Base-by-base conservation (phyloP, 352 stramenopile genomes). In the Globisporangium takayamanum region DNA sequence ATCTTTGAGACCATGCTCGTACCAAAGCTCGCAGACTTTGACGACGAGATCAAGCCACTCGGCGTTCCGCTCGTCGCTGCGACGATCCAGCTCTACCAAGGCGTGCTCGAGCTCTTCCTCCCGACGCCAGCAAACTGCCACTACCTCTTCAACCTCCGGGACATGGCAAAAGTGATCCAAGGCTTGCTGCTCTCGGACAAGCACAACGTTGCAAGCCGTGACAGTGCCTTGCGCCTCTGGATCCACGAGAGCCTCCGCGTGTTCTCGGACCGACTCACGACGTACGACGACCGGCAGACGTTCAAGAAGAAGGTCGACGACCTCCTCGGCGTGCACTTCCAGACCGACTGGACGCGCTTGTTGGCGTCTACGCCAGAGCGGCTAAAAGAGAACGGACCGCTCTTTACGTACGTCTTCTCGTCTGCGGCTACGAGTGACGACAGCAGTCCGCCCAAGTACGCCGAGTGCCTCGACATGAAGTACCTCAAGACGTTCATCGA, bases 251-350 rank as follows among this genome's bases (percentile, higher is more conserved):
- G 71, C 50, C 56, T 94, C 16, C 82, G 92, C 0, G 88, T 97
- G 11, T 97, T 97, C 56, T 87, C 81, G 1, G 92, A 98, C 61
- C 85, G 92, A 0, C 74, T 98, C 14, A 97, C 96, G 3, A 95
- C 78, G 53, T 59, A 68, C 2, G 84, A 92, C 14, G 94, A 98
- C 60, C 86, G 94, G 12, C 64, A 83, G 20, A 95, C 75, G 53
- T 98, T 98, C 67, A 94, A 97, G 54, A 80, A 73, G 53, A 93
- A 85, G 45, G 72, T 92, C 11, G 82, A 92, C 20, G 85, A 95
- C 30, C 62, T 94, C 4, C 63, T 94, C 7, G 68, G 78, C 1
- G 70, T 84, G 3, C 78, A 88, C 33, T 94, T 93, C 49, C 81
- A 93, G 57, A 89, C 76, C 4, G 85, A 95, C 18, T 95, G 85